phyloP scores from a whole-genome alignment of 352 stramenopile species.

The Globisporangium cylindrosporum region DNA sequence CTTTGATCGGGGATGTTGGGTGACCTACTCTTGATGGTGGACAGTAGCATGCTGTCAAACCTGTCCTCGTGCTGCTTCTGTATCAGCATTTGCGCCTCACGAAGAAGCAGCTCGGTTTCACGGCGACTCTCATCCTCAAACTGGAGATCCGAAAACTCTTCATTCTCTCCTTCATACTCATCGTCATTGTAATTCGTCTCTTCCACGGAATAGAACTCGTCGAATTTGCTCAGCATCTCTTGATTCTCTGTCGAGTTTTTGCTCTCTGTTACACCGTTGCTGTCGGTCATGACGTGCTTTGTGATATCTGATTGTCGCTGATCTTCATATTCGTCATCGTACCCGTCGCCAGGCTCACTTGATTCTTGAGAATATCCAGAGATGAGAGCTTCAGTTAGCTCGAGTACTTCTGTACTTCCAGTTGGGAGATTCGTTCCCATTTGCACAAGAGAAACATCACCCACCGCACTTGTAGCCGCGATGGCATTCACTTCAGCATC shows the following conservation, averaged over 20 bases:
- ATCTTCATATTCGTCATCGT: constrained; percentile 16
- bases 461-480: background rate
- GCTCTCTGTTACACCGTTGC: background rate
- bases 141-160: constrained; percentile 1
- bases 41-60: background rate
- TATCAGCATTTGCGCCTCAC: constrained; percentile 38
- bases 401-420: background rate
- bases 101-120: constrained; percentile 38
- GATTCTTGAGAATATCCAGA: background rate
- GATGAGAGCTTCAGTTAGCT: background rate
- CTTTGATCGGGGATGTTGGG: background rate
- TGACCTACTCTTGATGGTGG: background rate
- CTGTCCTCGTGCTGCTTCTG: constrained; percentile 16
- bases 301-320: background rate
- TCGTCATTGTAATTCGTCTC: constrained; percentile 22
- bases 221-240: background rate
- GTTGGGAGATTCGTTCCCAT: background rate
- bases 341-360: constrained; percentile 9
- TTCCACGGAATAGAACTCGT: background rate
- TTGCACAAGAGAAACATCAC: background rate
- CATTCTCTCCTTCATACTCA: constrained; percentile 12
- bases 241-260: background rate
- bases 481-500: background rate
- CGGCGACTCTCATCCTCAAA: constrained; percentile 23
- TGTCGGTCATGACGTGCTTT: no score